Evolutionary conservation across 768 basidiomycete species (phyloP), one percentile per base, ranked within the genome.

Genomic region (Termitomyces sp.): DNA sequence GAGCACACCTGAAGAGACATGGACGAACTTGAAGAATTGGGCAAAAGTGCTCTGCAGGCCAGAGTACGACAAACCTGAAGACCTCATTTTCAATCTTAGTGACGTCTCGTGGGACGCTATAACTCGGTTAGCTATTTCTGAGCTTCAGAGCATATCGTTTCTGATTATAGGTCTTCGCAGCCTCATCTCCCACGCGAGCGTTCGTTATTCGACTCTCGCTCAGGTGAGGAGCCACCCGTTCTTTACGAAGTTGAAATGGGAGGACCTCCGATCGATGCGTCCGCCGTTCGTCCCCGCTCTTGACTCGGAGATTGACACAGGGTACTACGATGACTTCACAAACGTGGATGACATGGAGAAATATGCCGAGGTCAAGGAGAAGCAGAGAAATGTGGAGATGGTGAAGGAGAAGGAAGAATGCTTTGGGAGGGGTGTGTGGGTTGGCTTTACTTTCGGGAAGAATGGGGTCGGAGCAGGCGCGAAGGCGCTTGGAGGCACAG

Each of bases 1-100:
- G 18, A 84, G 88, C 41, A 94, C 90, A 0, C 90, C 94, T 0
- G 94, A 99, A 63, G 97, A 99, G 73, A 99, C 97, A 0, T 99
- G 97, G 97, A 93, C 93, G 16, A 98, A 98, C 73, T 75, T 99
- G 60, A 98, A 98, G 74, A 98, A 98, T 70, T 99, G 97, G 97
- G 85, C 87, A 18, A 90, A 90, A 61, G 93, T 94, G 1, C 79
- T 99, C 5, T 79, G 88, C n/a, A 73, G 97, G 57, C 97, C 97
- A 2, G 88, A 94, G 64, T 99, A 98, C 65, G 95, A 98, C 69
- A 88, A 89, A 62, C 90, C 92, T 2, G 95, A 98, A 69, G 97
- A 99, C 70, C 78, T 94, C 42, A 92, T 98, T 62, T 99, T 98
- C 80, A 99, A 98, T 72, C 77, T 99, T 64, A 83, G 84, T 1